Percentiles rank a stretch among this genome's conserved stretches.
Conservation (phyloP, 2,329 filamentous ascomycete species). For the Monosporascus cannonballus region DNA sequence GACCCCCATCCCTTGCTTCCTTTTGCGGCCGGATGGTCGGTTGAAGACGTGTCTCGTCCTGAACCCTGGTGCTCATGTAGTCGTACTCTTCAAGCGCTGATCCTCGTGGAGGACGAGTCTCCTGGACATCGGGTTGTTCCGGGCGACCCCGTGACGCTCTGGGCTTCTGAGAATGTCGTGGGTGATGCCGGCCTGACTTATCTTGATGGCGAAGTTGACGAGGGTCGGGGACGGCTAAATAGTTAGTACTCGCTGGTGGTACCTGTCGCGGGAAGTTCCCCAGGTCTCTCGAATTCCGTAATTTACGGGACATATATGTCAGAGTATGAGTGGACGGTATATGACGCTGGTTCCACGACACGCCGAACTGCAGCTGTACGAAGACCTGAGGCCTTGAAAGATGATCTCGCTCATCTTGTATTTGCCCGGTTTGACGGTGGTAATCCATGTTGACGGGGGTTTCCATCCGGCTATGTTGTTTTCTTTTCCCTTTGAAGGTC, state of each 20-base stretch:
- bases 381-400: conserved; percentile 38
- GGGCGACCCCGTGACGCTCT: conserved; percentile 9
- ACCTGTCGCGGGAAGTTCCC: conserved; percentile 40
- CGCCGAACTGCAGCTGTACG: conserved; percentile 45
- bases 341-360: conserved; percentile 42
- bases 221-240: conserved; percentile 26
- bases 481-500: neutral
- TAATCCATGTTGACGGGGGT: conserved; percentile 20
- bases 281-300: conserved; percentile 32
- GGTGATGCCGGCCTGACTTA: conserved; percentile 9
- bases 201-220: conserved; percentile 22
- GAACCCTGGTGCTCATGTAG: conserved; percentile 9
- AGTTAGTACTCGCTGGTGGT: conserved; percentile 40
- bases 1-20: conserved; percentile 14
- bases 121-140: conserved; percentile 7
- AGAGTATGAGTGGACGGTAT: conserved; percentile 37
- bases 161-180: conserved; percentile 12
- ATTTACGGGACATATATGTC: conserved; percentile 40
- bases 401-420: conserved; percentile 19
- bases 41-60: conserved; percentile 7
- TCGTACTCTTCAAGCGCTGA: conserved; percentile 14
- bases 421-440: conserved; percentile 12
- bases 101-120: conserved; percentile 5
- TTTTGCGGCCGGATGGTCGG: conserved; percentile 9
- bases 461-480: conserved; percentile 9